Evolutionary conservation across 192 early-diverging fungal genomes (phyloP), one percentile per base, ranked within the genome.

Genomic region (Linderina pennispora): DNA sequence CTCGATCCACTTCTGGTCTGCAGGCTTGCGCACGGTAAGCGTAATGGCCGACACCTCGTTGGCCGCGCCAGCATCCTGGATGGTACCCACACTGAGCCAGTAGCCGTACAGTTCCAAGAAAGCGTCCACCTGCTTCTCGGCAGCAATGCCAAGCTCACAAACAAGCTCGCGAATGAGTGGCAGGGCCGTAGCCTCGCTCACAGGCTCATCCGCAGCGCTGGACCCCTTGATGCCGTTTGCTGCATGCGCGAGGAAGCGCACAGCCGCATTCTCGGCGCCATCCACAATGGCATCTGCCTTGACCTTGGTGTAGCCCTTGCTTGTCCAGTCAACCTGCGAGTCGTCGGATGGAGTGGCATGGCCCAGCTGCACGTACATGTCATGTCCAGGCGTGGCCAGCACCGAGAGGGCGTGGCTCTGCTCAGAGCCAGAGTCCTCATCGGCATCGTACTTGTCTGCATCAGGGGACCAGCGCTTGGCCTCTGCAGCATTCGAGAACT

Each of bases 381-480:
- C 55, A 31, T 58, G 55, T 0, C 55, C 55, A 6, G 55, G 55
- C n/a, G 55, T 58, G 6, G 55, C 55, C 38, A 58, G 47, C 48
- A 58, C 41, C 3, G 55, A 50, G 18, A 58, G 35, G 3, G 22
- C 35, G 28, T 9, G 18, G 33, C 34, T 34, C 5, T 56, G 28
- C 31, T 19, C 16, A 35, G 36, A 38, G 8, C 23, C 22, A 19
- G 21, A 48, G 15, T 7, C 9, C 14, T 24, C 18, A 17, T 26
- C 15, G 21, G n/a, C n/a, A n/a, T n/a, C n/a, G n/a, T n/a, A n/a
- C n/a, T n/a, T n/a, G n/a, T n/a, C n/a, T n/a, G n/a, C n/a, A n/a
- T 36, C 47, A 14, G 22, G 15, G 7, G 28, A 9, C 20, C 31
- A 34, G 31, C 34, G 21, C 18, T 23, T 53, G 6, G 51, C 17